These are phyloP conservation scores for Stentor coeruleus DNA, from an alignment of 73 alveolate genomes.

Conservation along the genomic window DNA sequence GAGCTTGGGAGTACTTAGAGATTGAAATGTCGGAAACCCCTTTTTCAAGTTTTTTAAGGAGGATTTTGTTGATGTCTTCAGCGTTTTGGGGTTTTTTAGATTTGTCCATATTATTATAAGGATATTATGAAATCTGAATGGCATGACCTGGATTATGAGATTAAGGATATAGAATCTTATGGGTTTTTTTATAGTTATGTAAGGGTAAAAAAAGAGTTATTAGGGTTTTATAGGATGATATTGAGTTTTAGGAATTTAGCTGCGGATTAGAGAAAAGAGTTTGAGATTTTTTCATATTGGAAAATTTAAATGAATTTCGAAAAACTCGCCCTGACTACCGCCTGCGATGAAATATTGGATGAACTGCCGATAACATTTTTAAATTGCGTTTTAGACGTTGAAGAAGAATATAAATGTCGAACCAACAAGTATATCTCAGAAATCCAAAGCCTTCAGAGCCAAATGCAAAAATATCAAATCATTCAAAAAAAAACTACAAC, in stretches of 20 bases:
- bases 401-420: not conserved
- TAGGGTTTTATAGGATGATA: too few relatives aligned
- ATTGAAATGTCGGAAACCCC: not conserved
- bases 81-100: not conserved
- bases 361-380: not conserved
- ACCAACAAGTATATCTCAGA: not conserved
- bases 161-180: too few relatives aligned
- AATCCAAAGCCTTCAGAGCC: not conserved
- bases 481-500: not conserved
- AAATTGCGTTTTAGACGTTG: not conserved
- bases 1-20: not conserved
- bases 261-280: too few relatives aligned
- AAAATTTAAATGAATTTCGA: not conserved
- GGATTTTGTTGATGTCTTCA: not conserved
- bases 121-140: too few relatives aligned
- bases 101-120: not conserved
- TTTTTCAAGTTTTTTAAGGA: not conserved
- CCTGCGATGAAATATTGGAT: not conserved
- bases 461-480: not conserved
- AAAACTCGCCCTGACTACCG: not conserved
- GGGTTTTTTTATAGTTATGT: too few relatives aligned
- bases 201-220: too few relatives aligned
- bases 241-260: too few relatives aligned
- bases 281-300: too few relatives aligned
- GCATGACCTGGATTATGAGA: too few relatives aligned